Percentiles rank a stretch among this genome's conserved stretches.
Evolutionary conservation across 108 stramenopile species (phyloP).

Genomic region (Nitzschia inconspicua): DNA sequence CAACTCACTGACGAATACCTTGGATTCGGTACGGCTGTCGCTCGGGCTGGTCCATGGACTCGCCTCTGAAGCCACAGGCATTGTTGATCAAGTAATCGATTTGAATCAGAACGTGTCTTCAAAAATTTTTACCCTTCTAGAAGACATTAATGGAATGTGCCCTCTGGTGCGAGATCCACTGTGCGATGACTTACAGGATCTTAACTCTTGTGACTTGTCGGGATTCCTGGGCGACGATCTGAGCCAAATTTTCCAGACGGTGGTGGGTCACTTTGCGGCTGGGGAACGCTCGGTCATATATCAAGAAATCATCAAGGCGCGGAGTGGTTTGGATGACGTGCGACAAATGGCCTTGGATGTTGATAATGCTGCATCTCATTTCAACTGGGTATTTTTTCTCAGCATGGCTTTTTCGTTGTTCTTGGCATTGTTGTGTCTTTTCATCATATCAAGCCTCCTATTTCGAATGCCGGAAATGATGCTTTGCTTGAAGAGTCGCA

Average conservation of each 20-base stretch:
- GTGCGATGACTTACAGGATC: constrained; percentile 13
- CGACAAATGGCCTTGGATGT: not conserved
- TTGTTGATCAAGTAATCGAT: constrained; percentile 11
- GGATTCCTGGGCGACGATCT: not conserved
- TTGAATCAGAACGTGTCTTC: constrained; percentile 1
- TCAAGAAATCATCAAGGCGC: constrained; percentile 13
- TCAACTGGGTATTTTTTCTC: constrained; percentile 16
- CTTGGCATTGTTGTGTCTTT: constrained; percentile 8
- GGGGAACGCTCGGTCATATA: constrained; percentile 6
- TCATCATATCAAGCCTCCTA: constrained; percentile 12
- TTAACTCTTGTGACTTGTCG: constrained; percentile 12
- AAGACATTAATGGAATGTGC: constrained; percentile 21
- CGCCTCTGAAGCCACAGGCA: not conserved
- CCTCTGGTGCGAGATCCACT: constrained; percentile 12
- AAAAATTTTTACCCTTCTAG: constrained; percentile 1
- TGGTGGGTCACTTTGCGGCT: constrained; percentile 11
- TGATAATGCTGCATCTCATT: not conserved
- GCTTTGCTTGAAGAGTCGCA: constrained; percentile 2
- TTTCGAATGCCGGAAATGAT: not conserved
- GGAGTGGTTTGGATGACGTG: constrained; percentile 10
- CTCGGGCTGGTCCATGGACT: not conserved
- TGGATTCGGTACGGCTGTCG: constrained; percentile 6
- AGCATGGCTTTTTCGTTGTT: constrained; percentile 8
- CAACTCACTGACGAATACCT: constrained; percentile 9
- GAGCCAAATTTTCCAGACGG: constrained; percentile 1